Conservation (phyloP, 2,329 filamentous ascomycete genomes). For the Cladobotryum protrusum region DNA sequence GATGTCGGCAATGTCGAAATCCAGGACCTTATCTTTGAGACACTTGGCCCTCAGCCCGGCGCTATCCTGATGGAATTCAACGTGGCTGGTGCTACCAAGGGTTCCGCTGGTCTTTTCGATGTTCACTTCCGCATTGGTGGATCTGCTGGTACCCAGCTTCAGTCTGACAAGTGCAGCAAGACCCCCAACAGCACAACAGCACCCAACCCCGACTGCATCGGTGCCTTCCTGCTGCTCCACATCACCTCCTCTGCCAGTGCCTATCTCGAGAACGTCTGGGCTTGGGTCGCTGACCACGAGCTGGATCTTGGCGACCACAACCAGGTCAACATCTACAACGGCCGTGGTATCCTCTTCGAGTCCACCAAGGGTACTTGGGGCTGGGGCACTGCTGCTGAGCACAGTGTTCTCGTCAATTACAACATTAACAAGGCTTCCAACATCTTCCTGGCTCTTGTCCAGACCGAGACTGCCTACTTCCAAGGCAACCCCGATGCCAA, state of each 20-base stretch:
- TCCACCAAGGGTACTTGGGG: slow-evolving; percentile 70
- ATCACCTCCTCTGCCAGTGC: slow-evolving; percentile 56
- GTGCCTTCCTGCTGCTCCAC: slow-evolving; percentile 65
- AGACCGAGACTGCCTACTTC: slow-evolving; percentile 86
- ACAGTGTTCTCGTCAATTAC: slow-evolving; percentile 72
- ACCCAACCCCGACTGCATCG: slow-evolving; percentile 63
- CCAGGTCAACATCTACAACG: slow-evolving; percentile 83
- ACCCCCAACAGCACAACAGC: slow-evolving; percentile 57
- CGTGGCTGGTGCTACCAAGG: slow-evolving; percentile 59
- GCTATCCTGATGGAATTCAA: slow-evolving; percentile 94
- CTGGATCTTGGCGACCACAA: slow-evolving; percentile 68
- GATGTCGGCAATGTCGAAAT: slow-evolving; percentile 80
- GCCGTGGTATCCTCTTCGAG: slow-evolving; percentile 76
- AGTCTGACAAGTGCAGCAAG: slow-evolving; percentile 74
- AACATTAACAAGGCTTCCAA: slow-evolving; percentile 71
- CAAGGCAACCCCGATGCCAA: slow-evolving; percentile 74
- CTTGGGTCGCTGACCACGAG: slow-evolving; percentile 88
- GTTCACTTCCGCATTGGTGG: slow-evolving; percentile 93
- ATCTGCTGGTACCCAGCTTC: slow-evolving; percentile 73
- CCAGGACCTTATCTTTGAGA: slow-evolving; percentile 79
- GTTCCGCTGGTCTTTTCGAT: slow-evolving; percentile 82
- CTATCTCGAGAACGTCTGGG: slow-evolving; percentile 86
- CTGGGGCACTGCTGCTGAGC: slow-evolving; percentile 67
- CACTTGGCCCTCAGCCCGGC: slow-evolving; percentile 74
- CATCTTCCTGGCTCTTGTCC: slow-evolving; percentile 76